Percentiles rank a stretch among this genome's conserved stretches.
These are phyloP conservation scores for Madurella fahalii DNA, from an alignment of 2,329 filamentous ascomycete genomes.

Conservation along the genomic window DNA sequence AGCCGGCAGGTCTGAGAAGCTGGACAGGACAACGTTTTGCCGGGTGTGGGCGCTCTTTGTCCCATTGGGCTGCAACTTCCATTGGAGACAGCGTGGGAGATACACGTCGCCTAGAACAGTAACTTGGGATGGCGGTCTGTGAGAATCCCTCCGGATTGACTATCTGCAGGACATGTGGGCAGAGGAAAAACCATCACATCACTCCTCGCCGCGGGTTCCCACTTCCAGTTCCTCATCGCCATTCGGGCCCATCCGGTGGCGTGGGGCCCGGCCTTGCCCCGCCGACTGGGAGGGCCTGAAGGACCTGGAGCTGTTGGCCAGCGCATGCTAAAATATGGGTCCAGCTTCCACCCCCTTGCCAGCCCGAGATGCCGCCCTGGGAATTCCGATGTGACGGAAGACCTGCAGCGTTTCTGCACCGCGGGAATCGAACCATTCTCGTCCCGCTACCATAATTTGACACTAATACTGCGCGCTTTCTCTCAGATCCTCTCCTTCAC, in stretches of 20 bases:
- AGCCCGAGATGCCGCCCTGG: conserved; percentile 22
- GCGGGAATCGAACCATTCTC: conserved; percentile 1
- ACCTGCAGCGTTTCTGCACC: not conserved
- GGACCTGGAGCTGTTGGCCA: not conserved
- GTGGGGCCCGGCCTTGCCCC: not conserved
- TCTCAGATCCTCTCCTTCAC: too few relatives aligned
- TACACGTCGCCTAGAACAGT: not conserved
- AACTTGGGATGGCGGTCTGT: conserved; percentile 1
- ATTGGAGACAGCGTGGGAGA: too few relatives aligned
- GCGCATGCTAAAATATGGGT: not conserved
- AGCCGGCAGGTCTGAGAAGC: not conserved
- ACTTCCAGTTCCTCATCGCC: not conserved
- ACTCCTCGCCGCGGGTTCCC: not conserved
- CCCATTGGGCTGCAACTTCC: too few relatives aligned
- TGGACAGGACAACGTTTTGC: not conserved
- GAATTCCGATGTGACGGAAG: conserved; percentile 26
- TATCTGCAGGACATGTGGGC: not conserved
- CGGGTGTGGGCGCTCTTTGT: not conserved
- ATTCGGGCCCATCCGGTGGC: conserved; percentile 6
- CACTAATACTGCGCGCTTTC: too few relatives aligned
- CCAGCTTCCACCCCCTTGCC: conserved; percentile 2
- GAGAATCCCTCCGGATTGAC: not conserved
- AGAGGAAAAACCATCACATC: conserved; percentile 9
- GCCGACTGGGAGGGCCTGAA: not conserved
- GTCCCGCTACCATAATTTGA: not conserved